Base-by-base conservation (phyloP, 306 rosid species). In the Trifolium fragiferum region DNA sequence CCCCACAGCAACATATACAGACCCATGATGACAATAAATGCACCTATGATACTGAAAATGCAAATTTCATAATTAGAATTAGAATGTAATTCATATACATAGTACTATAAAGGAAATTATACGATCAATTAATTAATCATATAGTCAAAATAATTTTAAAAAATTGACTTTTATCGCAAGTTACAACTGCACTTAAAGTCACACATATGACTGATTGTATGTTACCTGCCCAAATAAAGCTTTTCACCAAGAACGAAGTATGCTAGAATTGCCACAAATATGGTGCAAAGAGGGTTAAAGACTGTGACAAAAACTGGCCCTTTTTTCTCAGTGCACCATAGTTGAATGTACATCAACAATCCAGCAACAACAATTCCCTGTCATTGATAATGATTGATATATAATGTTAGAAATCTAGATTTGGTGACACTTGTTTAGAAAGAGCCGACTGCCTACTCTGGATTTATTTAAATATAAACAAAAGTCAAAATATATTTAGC, bases 221-320 rank as follows among this genome's bases (percentile, higher is more conserved):
- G 12, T 11, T 14, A 93, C 97, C 97, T 86, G 75, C 99, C 95
- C 64, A 81, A 51, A 77, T 86, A 70, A 47, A 94, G 96, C 79
- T 76, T 92, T 78, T 94, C 95, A n/a, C 90, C 97, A 1, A 91
- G 30, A 81, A 90, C 87, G 25, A 90, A 94, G 86, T 88, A 91
- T 53, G 96, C 91, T 16, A 94, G 62, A 68, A 83, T 23, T 7
- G 96, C 87, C 44, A 89, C 99, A 27, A 92, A 70, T 50, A 94
- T 75, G 2, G 95, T 79, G 41, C 68, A 58, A 70, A 91, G 82
- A 7, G 97, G 97, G 72, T 76, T 87, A 72, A 90, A 84, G 87
- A 94, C 66, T 6, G 96, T 90, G 55, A 92, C 93, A 74, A 91
- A 94, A 71, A 94, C 97, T 14, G 97, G 97, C 4, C 99, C 97